Conservation (phyloP, 441 rosid species). For the Sinapis alba region DNA sequence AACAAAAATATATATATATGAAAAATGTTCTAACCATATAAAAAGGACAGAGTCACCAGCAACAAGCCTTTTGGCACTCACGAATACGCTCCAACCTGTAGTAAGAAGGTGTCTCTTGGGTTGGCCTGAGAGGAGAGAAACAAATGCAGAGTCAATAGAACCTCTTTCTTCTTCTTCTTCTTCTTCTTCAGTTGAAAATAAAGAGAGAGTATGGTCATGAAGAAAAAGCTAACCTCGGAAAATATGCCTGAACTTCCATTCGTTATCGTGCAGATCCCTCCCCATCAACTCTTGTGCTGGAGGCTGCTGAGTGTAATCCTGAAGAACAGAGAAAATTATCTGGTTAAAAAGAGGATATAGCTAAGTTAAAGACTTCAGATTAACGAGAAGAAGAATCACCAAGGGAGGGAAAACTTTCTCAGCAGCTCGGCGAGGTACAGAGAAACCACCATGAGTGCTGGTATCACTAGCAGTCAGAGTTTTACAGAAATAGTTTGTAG, state of each 20-base stretch:
- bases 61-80: constrained; percentile 94
- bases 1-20: neutral
- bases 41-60: constrained; percentile 98
- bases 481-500: neutral
- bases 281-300: constrained; percentile 94
- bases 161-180: constrained; percentile 1
- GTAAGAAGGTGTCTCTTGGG: constrained; percentile 99
- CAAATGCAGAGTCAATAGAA: constrained; percentile 1
- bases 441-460: neutral
- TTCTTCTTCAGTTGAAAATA: too few species aligned
- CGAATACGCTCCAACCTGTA: constrained; percentile 99
- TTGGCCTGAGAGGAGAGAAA: constrained; percentile 67
- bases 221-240: constrained; percentile 61
- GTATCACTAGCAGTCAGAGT: neutral
- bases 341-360: neutral
- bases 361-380: too few species aligned
- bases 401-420: neutral
- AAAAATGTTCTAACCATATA: constrained; percentile 69
- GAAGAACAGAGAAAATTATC: neutral
- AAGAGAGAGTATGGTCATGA: too few species aligned
- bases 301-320: constrained; percentile 58
- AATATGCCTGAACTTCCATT: neutral
- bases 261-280: constrained; percentile 88
- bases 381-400: neutral
- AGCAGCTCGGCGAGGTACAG: neutral